These are phyloP conservation scores for Graphiopsis chlorocephala DNA, from an alignment of 2,329 filamentous ascomycete species.

Conservation along the genomic window DNA sequence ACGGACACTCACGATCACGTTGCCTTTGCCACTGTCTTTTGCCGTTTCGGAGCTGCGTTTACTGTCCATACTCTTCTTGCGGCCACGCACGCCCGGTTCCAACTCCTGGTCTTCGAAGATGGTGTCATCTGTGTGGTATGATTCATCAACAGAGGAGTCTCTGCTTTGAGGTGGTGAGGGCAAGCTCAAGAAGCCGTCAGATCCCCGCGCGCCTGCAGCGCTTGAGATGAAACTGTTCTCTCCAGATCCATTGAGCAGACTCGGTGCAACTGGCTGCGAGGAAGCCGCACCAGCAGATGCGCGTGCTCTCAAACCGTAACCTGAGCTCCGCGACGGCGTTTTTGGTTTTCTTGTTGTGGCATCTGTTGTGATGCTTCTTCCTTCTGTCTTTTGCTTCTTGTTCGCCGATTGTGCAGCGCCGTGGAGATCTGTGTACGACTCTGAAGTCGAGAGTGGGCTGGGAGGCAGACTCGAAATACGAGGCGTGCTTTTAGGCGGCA, in stretches of 20 bases:
- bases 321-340: conserved; percentile 28
- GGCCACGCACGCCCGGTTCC: conserved; percentile 46
- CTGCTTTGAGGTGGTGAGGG: conserved; percentile 84
- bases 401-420: conserved; percentile 33
- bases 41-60: conserved; percentile 31
- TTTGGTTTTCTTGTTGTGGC: conserved; percentile 28
- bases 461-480: conserved; percentile 61
- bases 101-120: conserved; percentile 80
- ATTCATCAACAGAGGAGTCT: conserved; percentile 80
- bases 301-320: conserved; percentile 50
- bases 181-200: conserved; percentile 72
- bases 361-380: conserved; percentile 34
- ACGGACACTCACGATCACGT: conserved; percentile 91
- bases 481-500: conserved; percentile 70
- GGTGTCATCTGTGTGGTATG: conserved; percentile 85
- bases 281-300: conserved; percentile 31
- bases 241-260: conserved; percentile 73
- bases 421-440: conserved; percentile 38
- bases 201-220: conserved; percentile 61
- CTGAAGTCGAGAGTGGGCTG: conserved; percentile 50
- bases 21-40: conserved; percentile 76
- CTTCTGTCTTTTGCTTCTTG: conserved; percentile 30
- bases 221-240: conserved; percentile 71
- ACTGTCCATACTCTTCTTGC: conserved; percentile 29
- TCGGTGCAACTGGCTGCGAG: conserved; percentile 51